Base-by-base conservation (phyloP, 345 rosid species). In the Linum usitatissimum region DNA sequence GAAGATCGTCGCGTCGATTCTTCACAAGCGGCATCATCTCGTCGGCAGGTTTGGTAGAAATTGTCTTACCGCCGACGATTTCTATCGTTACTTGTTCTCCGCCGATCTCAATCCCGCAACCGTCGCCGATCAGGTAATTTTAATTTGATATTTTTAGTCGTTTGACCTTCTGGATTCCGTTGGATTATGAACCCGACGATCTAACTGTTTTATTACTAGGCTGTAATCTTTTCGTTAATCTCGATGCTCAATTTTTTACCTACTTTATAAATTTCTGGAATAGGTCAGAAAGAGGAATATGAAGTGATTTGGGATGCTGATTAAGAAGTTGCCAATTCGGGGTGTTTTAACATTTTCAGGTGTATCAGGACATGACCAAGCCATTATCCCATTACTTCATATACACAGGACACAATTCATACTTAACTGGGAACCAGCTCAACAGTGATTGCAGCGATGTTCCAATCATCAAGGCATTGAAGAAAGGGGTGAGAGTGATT, bases 21-120 rank as follows among this genome's bases (percentile, higher is more conserved):
- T 81, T 69, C 81, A 77, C 0, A 70, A 71, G 68, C 76, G 81
- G 63, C 96, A 81, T 65, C 89, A 81, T 66, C 71, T 45, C 38
- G 38, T 83, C 66, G 71, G 86, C 1, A 84, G 81, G 80, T 85
- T 82, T 77, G 75, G 83, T 0, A 79, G 88, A 68, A 68, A 71
- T 57, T 58, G 79, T 56, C 87, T 92, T 17, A 85, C 86, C 20
- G 64, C 63, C 34, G 76, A 72, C 2, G 76, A 72, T 23, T 72
- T 72, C 30, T 66, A 62, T 59, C 67, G n/a, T 54, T 72, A 58
- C 48, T 40, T 72, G 59, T 67, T 67, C 71, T 72, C 76, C 55
- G 28, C 71, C n/a, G 76, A 72, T 57, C 71, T 67, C 61, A 72
- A 72, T 30, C 18, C 85, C 84, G 56, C 63, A 6, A 34, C 66